Evolutionary conservation across 495 filamentous ascomycete species (phyloP).

Genomic region (Articulospora tetracladia): DNA sequence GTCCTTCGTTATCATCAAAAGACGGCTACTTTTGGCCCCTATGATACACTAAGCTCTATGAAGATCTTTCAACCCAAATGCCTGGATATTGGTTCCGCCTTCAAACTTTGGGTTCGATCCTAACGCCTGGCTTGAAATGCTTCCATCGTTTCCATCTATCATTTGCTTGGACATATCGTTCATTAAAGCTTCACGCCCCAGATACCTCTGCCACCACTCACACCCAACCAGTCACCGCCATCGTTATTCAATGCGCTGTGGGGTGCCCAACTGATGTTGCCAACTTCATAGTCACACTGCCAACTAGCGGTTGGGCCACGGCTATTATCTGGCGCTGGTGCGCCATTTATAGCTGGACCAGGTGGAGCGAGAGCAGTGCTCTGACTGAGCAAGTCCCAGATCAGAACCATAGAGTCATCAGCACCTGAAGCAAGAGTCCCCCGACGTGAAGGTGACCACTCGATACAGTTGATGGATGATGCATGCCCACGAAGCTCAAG

Average conservation of each 20-base stretch:
- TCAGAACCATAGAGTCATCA: conserved; percentile 83
- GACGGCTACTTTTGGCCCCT: conserved; percentile 8
- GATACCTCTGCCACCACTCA: conserved; percentile 84
- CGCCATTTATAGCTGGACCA: conserved; percentile 39
- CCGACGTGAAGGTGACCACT: conserved; percentile 87
- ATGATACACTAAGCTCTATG: conserved; percentile 19
- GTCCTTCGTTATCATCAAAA: conserved; percentile 4
- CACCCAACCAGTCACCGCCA: conserved; percentile 88
- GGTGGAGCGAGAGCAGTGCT: conserved; percentile 47
- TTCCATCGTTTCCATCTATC: conserved; percentile 16
- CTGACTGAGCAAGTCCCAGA: conserved; percentile 89
- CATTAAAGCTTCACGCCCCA: conserved; percentile 77
- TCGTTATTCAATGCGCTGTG: conserved; percentile 68
- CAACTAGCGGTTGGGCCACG: conserved; percentile 77
- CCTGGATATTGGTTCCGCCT: conserved; percentile 18
- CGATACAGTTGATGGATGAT: conserved; percentile 82
- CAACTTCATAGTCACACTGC: conserved; percentile 95
- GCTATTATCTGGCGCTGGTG: conserved; percentile 48
- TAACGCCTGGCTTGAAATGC: conserved; percentile 25
- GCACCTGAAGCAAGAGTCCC: conserved; percentile 89
- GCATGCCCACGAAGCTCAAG: conserved; percentile 92
- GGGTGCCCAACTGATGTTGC: conserved; percentile 92
- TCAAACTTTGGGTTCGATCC: conserved; percentile 2
- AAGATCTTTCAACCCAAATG: conserved; percentile 14
- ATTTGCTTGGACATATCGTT: conserved; percentile 22